phyloP scores from a whole-genome alignment of 106 monocot genomes.

The Platanthera zijinensis region DNA sequence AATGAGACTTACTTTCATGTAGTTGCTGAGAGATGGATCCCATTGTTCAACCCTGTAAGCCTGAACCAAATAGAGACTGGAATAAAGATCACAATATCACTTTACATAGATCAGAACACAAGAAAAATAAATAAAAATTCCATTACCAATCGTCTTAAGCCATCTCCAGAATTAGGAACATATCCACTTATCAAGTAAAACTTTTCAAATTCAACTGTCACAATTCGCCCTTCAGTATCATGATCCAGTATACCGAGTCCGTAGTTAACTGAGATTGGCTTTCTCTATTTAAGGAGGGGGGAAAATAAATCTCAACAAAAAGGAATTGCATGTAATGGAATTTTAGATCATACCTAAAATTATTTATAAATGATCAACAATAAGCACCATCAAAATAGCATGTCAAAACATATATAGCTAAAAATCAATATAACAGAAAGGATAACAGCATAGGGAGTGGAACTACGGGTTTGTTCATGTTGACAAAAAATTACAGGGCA shows the following conservation, averaged over 20 bases:
- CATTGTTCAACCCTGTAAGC: slow-evolving; percentile 76
- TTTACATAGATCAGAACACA: background rate
- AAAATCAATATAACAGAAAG: background rate
- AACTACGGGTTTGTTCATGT: background rate
- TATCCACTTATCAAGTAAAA: slow-evolving; percentile 55
- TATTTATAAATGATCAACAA: slow-evolving; percentile 1
- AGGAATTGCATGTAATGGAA: background rate
- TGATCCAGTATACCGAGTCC: slow-evolving; percentile 67
- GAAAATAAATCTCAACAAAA: background rate
- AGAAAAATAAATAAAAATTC: background rate
- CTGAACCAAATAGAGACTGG: slow-evolving; percentile 20
- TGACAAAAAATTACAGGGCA: background rate
- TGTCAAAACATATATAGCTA: background rate
- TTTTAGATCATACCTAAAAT: background rate
- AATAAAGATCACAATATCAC: background rate
- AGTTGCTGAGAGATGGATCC: slow-evolving; percentile 75
- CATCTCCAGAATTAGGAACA: slow-evolving; percentile 89
- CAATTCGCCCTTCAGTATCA: slow-evolving; percentile 63
- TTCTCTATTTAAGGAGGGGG: slow-evolving; percentile 33
- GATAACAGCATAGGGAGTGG: background rate
- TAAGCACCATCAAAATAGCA: background rate
- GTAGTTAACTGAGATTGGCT: slow-evolving; percentile 87
- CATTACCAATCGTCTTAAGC: slow-evolving; percentile 80
- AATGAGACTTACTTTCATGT: slow-evolving; percentile 69
- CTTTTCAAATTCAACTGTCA: slow-evolving; percentile 56